These are phyloP conservation scores for Erucastrum elatum DNA, from an alignment of 345 rosid species.

Conservation along the genomic window DNA sequence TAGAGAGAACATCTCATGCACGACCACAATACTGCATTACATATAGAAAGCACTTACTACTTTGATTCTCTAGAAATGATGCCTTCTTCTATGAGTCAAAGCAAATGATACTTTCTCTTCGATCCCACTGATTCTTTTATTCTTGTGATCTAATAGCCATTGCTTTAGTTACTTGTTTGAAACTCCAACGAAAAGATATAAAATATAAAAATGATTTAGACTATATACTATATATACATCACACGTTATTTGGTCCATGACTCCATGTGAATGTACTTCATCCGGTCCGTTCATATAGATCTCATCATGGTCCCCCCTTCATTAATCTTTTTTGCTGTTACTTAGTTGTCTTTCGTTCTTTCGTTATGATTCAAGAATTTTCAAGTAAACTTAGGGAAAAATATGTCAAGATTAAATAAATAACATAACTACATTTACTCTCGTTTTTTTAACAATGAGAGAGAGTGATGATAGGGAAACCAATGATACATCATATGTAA, in stretches of 20 bases:
- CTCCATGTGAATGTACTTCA: background rate
- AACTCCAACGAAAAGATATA: slow-evolving; percentile 26
- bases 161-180: slow-evolving; percentile 25
- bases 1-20: background rate
- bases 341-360: background rate
- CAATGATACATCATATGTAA: background rate
- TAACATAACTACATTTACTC: background rate
- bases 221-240: background rate
- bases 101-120: background rate
- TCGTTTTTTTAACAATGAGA: slow-evolving; percentile 9
- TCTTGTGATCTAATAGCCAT: slow-evolving; percentile 23
- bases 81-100: slow-evolving; percentile 10
- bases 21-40: background rate
- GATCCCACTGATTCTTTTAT: slow-evolving; percentile 24
- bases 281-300: background rate
- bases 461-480: slow-evolving; percentile 2
- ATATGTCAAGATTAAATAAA: background rate
- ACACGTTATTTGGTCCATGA: slow-evolving; percentile 31
- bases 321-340: background rate
- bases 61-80: slow-evolving; percentile 20
- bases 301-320: background rate
- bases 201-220: background rate
- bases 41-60: background rate
- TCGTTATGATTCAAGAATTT: background rate
- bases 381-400: background rate